Percentiles rank a stretch among this genome's conserved stretches.
Evolutionary conservation across 176 grass and related monocot species (phyloP).

Genomic region (Avena atlantica): DNA sequence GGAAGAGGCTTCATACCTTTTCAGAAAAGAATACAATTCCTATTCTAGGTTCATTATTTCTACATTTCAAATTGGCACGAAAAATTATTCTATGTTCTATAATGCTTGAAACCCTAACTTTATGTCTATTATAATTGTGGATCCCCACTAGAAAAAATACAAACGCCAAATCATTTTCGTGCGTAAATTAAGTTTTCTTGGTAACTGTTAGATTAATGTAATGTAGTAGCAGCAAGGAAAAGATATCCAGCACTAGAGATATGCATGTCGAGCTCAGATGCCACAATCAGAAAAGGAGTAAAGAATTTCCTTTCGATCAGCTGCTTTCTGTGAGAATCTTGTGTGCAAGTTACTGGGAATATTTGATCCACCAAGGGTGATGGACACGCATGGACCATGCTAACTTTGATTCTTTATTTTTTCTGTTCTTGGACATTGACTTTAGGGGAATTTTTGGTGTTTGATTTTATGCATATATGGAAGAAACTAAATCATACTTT

Average conservation of each 20-base stretch:
- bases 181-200: background rate
- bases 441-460: background rate
- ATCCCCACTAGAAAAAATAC: background rate
- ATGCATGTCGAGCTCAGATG: no score
- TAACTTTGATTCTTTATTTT: background rate
- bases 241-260: background rate
- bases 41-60: no score
- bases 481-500: background rate
- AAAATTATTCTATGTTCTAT: no score
- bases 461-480: background rate
- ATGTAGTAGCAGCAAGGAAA: background rate
- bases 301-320: background rate
- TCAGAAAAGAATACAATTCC: no score
- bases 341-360: slow-evolving; percentile 9
- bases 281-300: background rate
- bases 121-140: no score
- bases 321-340: background rate
- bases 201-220: background rate
- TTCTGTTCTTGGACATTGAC: background rate
- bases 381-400: background rate
- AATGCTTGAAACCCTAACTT: no score
- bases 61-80: no score
- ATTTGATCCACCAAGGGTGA: slow-evolving; percentile 4
- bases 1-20: no score
- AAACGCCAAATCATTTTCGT: background rate